Percentiles rank a stretch among this genome's conserved stretches.
Conservation (phyloP, 116 monocot species). For the Iris pallida region DNA sequence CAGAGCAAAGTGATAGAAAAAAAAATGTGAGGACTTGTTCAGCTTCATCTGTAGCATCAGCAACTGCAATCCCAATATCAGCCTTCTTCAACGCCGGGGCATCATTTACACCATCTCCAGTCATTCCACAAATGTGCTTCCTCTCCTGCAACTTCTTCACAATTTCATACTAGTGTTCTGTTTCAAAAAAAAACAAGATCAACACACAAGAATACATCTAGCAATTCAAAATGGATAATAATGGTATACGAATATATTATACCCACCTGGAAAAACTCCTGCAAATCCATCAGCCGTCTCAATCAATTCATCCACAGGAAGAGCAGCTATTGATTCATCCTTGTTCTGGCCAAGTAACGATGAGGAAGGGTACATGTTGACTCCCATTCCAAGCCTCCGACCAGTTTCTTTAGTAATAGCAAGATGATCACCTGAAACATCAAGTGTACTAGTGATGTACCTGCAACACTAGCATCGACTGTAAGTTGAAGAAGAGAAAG, state of each 20-base stretch:
- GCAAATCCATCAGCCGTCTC: constrained; percentile 95
- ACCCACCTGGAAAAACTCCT: constrained; percentile 78
- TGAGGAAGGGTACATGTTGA: constrained; percentile 93
- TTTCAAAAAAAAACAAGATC: neutral
- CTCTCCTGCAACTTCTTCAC: constrained; percentile 88
- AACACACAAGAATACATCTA: too few species aligned
- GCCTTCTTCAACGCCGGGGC: constrained; percentile 92
- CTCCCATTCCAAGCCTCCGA: constrained; percentile 86
- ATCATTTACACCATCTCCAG: constrained; percentile 92
- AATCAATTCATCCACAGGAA: constrained; percentile 83
- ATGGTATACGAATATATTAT: neutral
- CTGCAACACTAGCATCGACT: neutral
- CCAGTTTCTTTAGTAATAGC: constrained; percentile 92
- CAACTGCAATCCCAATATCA: constrained; percentile 91
- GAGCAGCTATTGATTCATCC: constrained; percentile 50
- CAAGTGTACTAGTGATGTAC: neutral
- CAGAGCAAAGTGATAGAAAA: too few species aligned
- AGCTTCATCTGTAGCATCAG: constrained; percentile 94
- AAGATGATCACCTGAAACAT: constrained; percentile 71
- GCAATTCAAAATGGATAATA: neutral
- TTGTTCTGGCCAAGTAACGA: constrained; percentile 72
- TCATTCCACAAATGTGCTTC: constrained; percentile 95
- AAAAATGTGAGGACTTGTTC: too few species aligned
- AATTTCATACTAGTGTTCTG: constrained; percentile 91
- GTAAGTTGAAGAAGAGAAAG: neutral